Evolutionary conservation across 768 basidiomycete genomes (phyloP).

Genomic region (Suillus sp.): DNA sequence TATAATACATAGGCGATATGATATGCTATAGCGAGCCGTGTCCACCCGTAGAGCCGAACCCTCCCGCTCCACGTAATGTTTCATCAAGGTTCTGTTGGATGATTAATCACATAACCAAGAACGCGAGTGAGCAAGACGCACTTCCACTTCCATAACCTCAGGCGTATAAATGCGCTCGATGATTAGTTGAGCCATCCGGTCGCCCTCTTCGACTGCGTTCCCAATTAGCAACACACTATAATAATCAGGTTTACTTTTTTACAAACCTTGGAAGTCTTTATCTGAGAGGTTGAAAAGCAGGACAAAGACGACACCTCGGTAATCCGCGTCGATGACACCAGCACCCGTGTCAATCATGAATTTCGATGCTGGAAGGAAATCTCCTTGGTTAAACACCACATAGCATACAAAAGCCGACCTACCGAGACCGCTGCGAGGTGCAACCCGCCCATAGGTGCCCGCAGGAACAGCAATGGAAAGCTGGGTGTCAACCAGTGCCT

Average conservation of each 20-base stretch:
- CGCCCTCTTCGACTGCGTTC: constrained; percentile 79
- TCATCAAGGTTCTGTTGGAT: constrained; percentile 72
- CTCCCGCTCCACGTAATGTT: constrained; percentile 80
- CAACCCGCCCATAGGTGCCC: constrained; percentile 96
- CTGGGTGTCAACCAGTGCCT: constrained; percentile 89
- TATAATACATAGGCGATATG: constrained; percentile 14
- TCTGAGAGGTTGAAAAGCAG: constrained; percentile 92
- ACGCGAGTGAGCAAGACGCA: constrained; percentile 39
- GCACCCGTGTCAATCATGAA: constrained; percentile 98
- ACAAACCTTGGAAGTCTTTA: constrained; percentile 80
- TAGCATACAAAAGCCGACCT: constrained; percentile 28
- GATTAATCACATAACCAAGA: constrained; percentile 14
- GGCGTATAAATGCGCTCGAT: constrained; percentile 89
- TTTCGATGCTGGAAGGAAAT: constrained; percentile 71
- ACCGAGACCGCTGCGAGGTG: constrained; percentile 96
- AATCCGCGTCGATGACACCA: constrained; percentile 96
- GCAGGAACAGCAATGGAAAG: constrained; percentile 91
- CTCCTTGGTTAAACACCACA: constrained; percentile 6
- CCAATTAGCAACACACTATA: constrained; percentile 6
- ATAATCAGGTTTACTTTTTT: neutral
- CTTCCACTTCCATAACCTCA: constrained; percentile 82
- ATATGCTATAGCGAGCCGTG: constrained; percentile 51
- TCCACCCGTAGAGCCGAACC: constrained; percentile 96
- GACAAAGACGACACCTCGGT: constrained; percentile 88
- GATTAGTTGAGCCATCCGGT: constrained; percentile 95